Evolutionary conservation across 345 rosid species (phyloP), one percentile per base, ranked within the genome.

Genomic region (Lagerstroemia speciosa): DNA sequence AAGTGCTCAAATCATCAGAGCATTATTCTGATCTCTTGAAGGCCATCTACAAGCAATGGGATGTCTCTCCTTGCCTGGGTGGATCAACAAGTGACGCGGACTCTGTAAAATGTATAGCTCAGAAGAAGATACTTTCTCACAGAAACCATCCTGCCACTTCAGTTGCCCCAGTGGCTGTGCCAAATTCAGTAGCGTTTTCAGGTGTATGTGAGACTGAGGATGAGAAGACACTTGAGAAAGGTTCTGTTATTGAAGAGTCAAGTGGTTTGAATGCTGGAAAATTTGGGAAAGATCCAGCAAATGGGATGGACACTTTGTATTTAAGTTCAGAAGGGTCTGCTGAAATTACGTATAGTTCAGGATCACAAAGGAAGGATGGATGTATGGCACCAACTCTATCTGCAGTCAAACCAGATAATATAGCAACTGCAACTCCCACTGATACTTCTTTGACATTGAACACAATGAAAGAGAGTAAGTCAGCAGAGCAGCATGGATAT

Each of bases 11-110:
- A 79, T 73, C 76, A 78, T 67, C 64, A 31, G 60, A 64, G 72
- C 62, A 73, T 69, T 89, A 84, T 79, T 37, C 73, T 73, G 80
- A 73, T 60, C 81, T 94, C 75, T 66, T 87, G 73, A 76, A 71
- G 67, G 93, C 90, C 72, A 83, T 94, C 69, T 72, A 72, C 74
- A 86, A 81, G 63, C 81, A 84, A 67, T 91, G 86, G 93, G 84
- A 82, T 78, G 65, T 81, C 53, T 67, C 83, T 78, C 74, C 63
- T 66, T 71, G 76, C 69, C 76, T 74, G 17, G 75, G 73, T 67
- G 78, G 80, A 74, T 72, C 73, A 38, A 73, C 67, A 62, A 69
- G 85, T 55, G 76, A 73, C 79, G 72, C 70, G 76, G 80, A 72
- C 33, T 76, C 79, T 46, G 71, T 67, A 65, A 80, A 83, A 67